Base-by-base conservation (phyloP, 306 rosid genomes). In the Rosa lucieae region DNA sequence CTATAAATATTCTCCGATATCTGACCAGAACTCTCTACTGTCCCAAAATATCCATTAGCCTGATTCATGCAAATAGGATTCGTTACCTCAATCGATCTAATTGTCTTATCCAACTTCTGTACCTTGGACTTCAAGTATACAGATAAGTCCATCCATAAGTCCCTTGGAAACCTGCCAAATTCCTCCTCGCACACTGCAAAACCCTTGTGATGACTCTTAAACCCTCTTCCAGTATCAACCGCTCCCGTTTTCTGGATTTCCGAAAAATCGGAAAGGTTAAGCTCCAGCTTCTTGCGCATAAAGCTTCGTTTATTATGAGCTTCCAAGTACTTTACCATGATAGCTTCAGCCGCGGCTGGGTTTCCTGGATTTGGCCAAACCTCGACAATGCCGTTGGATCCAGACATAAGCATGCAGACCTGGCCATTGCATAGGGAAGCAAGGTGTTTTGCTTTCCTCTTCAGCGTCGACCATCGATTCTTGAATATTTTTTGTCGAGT, bases 361-460 rank as follows among this genome's bases (percentile, higher is more conserved):
- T 63, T 63, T 63, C 4, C 69, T 6, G 70, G 40, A 32, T 37
- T 32, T 65, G 70, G 46, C 70, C 70, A 65, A 15, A 65, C 46
- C 70, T 32, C 21, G 0, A 65, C 8, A 14, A 35, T 3, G 46
- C 5, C 46, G 0, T 65, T 6, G 12, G 70, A 17, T 65, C 5
- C 44, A 15, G 46, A 65, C 46, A 65, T 65, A 65, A 65, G 46
- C 70, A 65, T 65, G 21, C 70, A 65, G 5, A 65, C 70, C 46
- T 65, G 70, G 46, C 70, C 70, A 14, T 65, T 65, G 70, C 70
- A 65, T 35, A 65, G 70, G 44, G 10, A 2, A 15, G 70, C 46
- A 35, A 65, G 70, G 44, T 2, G n/a, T 3, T 65, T 65, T 7
- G 70, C 70, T 37, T 65, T 65, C 70, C 70, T 65, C 21, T 32